Evolutionary conservation across 192 early-diverging fungal genomes (phyloP).

Genomic region (Backusella macrospora): DNA sequence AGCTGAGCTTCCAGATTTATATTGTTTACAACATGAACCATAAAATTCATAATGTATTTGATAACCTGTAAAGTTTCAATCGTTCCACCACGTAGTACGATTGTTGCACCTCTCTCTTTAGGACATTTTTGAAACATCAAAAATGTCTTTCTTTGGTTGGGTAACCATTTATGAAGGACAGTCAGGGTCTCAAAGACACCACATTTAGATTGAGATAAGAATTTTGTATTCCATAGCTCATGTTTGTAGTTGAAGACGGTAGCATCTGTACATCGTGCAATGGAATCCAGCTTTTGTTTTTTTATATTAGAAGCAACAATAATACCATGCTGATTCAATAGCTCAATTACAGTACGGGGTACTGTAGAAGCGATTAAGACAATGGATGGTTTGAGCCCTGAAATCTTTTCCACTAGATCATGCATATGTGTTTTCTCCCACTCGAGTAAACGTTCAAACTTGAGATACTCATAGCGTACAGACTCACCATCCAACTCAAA

Average conservation of each 20-base stretch:
- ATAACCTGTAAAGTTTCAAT: slow-evolving; percentile 66
- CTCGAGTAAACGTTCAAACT: slow-evolving; percentile 68
- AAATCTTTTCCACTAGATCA: slow-evolving; percentile 76
- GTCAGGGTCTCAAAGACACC: slow-evolving; percentile 75
- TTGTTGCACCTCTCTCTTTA: slow-evolving; percentile 77
- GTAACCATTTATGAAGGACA: slow-evolving; percentile 77
- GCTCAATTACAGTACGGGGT: slow-evolving; percentile 80
- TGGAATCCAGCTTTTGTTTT: slow-evolving; percentile 73
- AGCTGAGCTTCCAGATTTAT: slow-evolving; percentile 74
- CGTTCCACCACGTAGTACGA: slow-evolving; percentile 87
- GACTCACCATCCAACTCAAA: slow-evolving; percentile 9
- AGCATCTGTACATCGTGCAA: slow-evolving; percentile 86
- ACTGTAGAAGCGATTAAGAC: slow-evolving; percentile 81
- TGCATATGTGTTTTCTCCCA: slow-evolving; percentile 83
- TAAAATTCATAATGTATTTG: slow-evolving; percentile 82
- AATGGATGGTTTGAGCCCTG: slow-evolving; percentile 74
- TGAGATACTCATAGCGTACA: neutral
- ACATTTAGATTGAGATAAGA: slow-evolving; percentile 70
- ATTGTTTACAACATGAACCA: slow-evolving; percentile 86
- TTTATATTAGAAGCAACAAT: slow-evolving; percentile 87
- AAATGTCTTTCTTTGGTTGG: slow-evolving; percentile 82
- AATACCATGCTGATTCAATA: slow-evolving; percentile 75
- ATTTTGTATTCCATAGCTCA: slow-evolving; percentile 64
- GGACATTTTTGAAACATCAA: slow-evolving; percentile 87
- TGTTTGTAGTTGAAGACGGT: slow-evolving; percentile 82